Evolutionary conservation across 371 early-diverging fungal species (phyloP), one percentile per base, ranked within the genome.

Genomic region (Lichtheimia corymbifera): DNA sequence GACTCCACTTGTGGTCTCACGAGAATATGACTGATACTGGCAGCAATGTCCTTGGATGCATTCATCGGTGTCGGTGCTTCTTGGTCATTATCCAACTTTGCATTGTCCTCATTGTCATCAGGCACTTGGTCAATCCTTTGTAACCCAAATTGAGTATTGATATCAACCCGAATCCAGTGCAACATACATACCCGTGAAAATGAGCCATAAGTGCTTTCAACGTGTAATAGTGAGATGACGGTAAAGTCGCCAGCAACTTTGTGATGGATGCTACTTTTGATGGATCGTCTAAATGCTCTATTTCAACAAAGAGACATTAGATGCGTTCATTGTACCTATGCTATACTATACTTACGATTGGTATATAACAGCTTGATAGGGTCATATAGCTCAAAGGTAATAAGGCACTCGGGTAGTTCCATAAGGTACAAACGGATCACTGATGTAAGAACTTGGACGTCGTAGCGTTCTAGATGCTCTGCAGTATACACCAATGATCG

Each of bases 341-440:
- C 22, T 22, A 28, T 13, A 15, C 11, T 1, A 18, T 24, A 62
- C 81, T 79, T 81, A 83, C 87, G 76, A 52, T 74, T 79, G 22
- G 83, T 69, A 67, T 91, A 91, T 24, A 90, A 64, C 12, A 84
- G 68, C 65, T 88, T 88, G 56, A 85, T 80, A 2, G 91, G 83
- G 9, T 89, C 92, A 53, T 91, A 90, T n/a, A 90, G 77, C 58
- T 89, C 88, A 63, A 81, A 84, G 1, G 90, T 89, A 17, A 86
- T 73, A 41, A 90, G 58, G 35, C 89, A 89, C 44, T 84, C 86
- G 2, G 91, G 91, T 13, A 91, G 73, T 57, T 91, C 91, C 74
- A 89, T 68, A 30, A 91, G 73, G 58, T 90, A 91, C 25, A 91
- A 71, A 6, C 86, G 80, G 24, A 91, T 63, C 2, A 85, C 67